Base-by-base conservation (phyloP, 1,284 basidiomycete species). In the Xanthoconium separans region DNA sequence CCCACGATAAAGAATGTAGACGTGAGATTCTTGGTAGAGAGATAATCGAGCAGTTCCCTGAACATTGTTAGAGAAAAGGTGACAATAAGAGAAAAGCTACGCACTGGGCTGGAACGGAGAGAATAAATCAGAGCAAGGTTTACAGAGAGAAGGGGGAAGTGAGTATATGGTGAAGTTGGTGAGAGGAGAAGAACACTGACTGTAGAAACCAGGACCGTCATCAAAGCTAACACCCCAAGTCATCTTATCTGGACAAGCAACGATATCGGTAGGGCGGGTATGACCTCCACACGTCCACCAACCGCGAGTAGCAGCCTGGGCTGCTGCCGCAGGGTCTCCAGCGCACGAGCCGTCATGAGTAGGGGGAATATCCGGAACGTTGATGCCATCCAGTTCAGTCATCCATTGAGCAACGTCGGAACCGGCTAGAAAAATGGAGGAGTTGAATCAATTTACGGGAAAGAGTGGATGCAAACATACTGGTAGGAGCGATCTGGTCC, bases 1-100 rank as follows among this genome's bases (percentile, higher is more conserved):
- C 94, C 94, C 20, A 97, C 87, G 45, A 93, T 85, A 75, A 96
- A 98, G 80, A 98, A 97, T 4, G 95, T 97, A 6, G 93, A 83
- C 22, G 74, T 78, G 61, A 96, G 66, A 52, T 85, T 72, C 67
- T 90, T 79, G 60, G 83, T 69, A 46, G 78, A 69, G 50, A 98
- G 76, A 67, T 80, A 93, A 51, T 85, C 72, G 40, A 95, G 80
- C 15, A 94, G 73, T 54, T 81, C 79, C 60, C 82, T 85, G 52
- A 37, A 52, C 40, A 49, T 41, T 44, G 42, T 64, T 45, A 62
- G 54, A 61, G 41, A 11, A 44, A 12, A 33, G 6, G 33, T 30
- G 20, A 33, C 2, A 48, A 64, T 66, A 53, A 70, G 55, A 44
- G 63, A 58, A 24, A 70, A 55, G 49, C 13, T 47, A 56, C 53